Evolutionary conservation across 1,284 basidiomycete genomes (phyloP).

Genomic region (Macrocybe sp.): DNA sequence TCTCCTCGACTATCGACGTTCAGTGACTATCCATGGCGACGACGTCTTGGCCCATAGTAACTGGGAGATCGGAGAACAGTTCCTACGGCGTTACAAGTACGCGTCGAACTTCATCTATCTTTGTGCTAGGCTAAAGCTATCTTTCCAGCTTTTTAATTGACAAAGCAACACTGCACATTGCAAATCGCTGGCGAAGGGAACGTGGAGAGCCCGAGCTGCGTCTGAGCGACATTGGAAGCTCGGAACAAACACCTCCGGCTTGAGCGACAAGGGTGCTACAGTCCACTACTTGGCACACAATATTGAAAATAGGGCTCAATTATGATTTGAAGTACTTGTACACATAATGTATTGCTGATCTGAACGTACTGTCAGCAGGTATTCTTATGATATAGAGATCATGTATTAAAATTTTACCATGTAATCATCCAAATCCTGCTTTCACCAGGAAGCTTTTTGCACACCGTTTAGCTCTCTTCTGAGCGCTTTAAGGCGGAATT

Average conservation of each 20-base stretch:
- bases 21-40: conserved; percentile 77
- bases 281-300: no score
- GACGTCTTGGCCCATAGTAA: conserved; percentile 83
- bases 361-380: no score
- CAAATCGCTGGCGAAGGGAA: conserved; percentile 75
- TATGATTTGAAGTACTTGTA: no score
- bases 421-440: conserved; percentile 9
- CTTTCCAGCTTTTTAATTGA: conserved; percentile 69
- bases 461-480: conserved; percentile 81
- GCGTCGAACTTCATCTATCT: conserved; percentile 20
- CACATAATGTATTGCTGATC: no score
- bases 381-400: neutral
- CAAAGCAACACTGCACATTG: conserved; percentile 51
- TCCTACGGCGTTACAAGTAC: conserved; percentile 77
- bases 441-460: conserved; percentile 85
- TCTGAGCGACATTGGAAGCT: conserved; percentile 47
- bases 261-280: conserved; percentile 6
- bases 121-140: neutral
- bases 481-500: conserved; percentile 84
- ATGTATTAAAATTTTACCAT: neutral
- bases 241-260: conserved; percentile 32
- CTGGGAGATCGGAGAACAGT: conserved; percentile 84
- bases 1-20: conserved; percentile 61
- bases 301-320: no score
- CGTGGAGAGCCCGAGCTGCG: conserved; percentile 64